phyloP scores from a whole-genome alignment of 2,329 filamentous ascomycete species.

The Colletotrichum chlorophyti region DNA sequence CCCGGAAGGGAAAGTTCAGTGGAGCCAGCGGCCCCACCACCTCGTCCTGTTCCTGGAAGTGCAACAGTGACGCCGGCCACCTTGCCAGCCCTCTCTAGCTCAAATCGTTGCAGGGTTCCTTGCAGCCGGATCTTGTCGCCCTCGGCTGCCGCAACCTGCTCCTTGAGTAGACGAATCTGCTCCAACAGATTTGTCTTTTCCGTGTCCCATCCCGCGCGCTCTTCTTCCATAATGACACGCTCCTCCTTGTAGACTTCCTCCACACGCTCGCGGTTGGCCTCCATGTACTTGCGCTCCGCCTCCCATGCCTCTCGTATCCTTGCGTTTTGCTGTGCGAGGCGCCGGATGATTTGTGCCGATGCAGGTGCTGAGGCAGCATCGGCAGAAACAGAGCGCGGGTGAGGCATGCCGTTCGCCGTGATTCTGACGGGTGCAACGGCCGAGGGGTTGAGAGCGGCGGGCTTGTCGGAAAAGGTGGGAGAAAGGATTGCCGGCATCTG shows the following conservation, averaged over 20 bases:
- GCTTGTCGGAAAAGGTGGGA: constrained; percentile 10
- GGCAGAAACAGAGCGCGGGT: constrained; percentile 37
- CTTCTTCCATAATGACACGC: constrained; percentile 59
- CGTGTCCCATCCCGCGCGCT: constrained; percentile 52
- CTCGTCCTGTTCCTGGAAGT: constrained; percentile 22
- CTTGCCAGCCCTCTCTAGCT: constrained; percentile 30
- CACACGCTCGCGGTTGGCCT: constrained; percentile 58
- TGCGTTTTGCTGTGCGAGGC: constrained; percentile 49
- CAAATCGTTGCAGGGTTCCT: constrained; percentile 20
- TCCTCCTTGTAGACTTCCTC: constrained; percentile 64
- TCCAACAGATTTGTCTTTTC: constrained; percentile 50
- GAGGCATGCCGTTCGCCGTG: constrained; percentile 36
- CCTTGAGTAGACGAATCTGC: constrained; percentile 49
- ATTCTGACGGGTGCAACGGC: constrained; percentile 26
- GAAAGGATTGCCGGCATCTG: constrained; percentile 28
- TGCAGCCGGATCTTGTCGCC: constrained; percentile 40
- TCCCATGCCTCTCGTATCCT: constrained; percentile 58
- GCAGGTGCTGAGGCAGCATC: constrained; percentile 33
- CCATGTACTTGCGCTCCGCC: constrained; percentile 59
- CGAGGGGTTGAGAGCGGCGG: constrained; percentile 4
- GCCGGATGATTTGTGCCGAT: constrained; percentile 45
- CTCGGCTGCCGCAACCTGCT: constrained; percentile 44
- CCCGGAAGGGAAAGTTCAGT: constrained; percentile 24
- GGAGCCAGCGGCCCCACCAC: constrained; percentile 27
- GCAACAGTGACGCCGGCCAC: constrained; percentile 28